phyloP scores from a whole-genome alignment of 2,329 filamentous ascomycete genomes.

The Neopestalotiopsis rosae region DNA sequence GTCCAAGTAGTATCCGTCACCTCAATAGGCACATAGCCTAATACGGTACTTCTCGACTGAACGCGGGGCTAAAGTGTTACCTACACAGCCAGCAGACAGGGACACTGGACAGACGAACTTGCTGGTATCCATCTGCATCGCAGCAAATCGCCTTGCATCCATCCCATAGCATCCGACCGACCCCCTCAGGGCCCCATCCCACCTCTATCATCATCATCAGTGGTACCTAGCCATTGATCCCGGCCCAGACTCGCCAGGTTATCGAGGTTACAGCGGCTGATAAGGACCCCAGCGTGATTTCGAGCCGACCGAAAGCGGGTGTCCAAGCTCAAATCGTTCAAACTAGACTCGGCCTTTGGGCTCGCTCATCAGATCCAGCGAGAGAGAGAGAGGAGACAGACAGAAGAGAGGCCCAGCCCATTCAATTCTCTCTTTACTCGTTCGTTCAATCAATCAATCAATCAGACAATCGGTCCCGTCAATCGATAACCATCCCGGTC shows the following conservation, averaged over 20 bases:
- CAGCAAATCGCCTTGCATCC: too few relatives aligned
- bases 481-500: neutral
- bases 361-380: neutral
- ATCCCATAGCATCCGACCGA: too few relatives aligned
- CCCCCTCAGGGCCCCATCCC: neutral
- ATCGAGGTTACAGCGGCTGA: constrained; percentile 1
- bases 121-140: too few relatives aligned
- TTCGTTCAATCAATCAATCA: neutral
- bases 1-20: too few relatives aligned
- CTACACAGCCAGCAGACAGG: too few relatives aligned
- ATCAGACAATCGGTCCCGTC: neutral
- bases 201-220: neutral
- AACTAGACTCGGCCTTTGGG: constrained; percentile 2
- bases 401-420: neutral
- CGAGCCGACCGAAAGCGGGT: neutral
- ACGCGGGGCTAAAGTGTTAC: too few relatives aligned
- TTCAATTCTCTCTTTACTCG: neutral
- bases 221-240: neutral
- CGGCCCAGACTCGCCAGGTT: neutral
- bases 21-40: too few relatives aligned
- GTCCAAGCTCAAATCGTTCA: neutral
- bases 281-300: neutral
- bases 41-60: too few relatives aligned
- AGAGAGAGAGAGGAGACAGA: too few relatives aligned
- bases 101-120: too few relatives aligned